A percentile compares a stretch with the other conserved stretches of the same genome.
Conservation (phyloP, 169 alveolate species). For the Cryptosporidium andersoni region DNA sequence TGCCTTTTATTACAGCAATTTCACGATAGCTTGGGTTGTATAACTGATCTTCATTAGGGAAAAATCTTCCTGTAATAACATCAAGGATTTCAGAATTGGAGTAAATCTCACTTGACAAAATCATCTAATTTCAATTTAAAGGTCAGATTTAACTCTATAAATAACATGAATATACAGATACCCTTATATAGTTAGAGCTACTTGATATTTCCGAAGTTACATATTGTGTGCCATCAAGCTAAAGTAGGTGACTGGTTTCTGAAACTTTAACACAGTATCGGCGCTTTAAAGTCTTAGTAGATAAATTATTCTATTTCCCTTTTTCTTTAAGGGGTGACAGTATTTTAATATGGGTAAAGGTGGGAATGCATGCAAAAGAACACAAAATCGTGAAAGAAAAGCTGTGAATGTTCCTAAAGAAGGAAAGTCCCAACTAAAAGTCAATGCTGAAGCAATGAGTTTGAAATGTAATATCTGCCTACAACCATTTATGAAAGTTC, state of each 20-base stretch:
- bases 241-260: too few relatives aligned
- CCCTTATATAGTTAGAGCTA: too few relatives aligned
- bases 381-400: constrained; percentile 64
- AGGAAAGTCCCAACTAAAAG: constrained; percentile 67
- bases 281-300: background rate
- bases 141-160: background rate
- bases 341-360: constrained; percentile 56
- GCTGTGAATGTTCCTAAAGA: constrained; percentile 33
- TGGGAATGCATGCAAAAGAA: constrained; percentile 69
- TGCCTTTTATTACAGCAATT: constrained; percentile 10
- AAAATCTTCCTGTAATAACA: constrained; percentile 47
- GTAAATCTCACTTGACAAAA: constrained; percentile 6
- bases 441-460: constrained; percentile 70
- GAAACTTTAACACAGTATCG: too few relatives aligned
- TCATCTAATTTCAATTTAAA: background rate
- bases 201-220: too few relatives aligned
- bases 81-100: constrained; percentile 3
- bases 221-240: too few relatives aligned
- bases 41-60: constrained; percentile 9
- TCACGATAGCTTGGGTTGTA: constrained; percentile 4
- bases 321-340: background rate
- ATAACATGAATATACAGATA: background rate
- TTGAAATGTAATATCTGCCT: constrained; percentile 53
- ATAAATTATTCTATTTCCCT: background rate
- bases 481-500: constrained; percentile 70